Evolutionary conservation across 768 basidiomycete species (phyloP), one percentile per base, ranked within the genome.

Genomic region (Botryobasidium botryosum): DNA sequence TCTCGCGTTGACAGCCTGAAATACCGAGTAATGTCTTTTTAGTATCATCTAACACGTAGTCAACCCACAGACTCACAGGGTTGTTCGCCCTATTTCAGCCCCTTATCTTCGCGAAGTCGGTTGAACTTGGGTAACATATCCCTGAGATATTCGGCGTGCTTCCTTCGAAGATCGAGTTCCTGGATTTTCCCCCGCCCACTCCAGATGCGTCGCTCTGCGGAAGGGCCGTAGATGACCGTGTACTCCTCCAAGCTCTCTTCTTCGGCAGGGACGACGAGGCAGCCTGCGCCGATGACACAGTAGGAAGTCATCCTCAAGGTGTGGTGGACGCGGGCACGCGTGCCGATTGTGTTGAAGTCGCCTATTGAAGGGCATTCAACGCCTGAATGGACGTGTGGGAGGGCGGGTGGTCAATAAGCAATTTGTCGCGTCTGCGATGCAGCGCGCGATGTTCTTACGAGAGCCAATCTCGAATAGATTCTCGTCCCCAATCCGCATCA

Each of bases 391-490:
- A 33, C 45, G 35, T 17, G 20, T 21, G 33, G 26, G 28, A 29
- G 35, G 25, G n/a, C 8, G 39, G 23, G 17, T 26, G 20, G 25
- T 29, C 8, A 38, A 21, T 13, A 12, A 20, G 37, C 12, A 29
- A 10, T 15, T 27, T n/a, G n/a, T n/a, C n/a, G n/a, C n/a, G n/a
- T n/a, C n/a, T n/a, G 13, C 10, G 20, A 39, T 39, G 12, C 23
- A 39, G 23, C 8, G 23, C 25, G 8, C 29, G 6, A 1, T 6
- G 31, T 15, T 75, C 84, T 50, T 56, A 92, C 92, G 79, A 60
- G 80, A 86, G 18, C 83, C 85, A 43, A 94, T 86, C 63, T 94
- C 87, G 55, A 99, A 92, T 47, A 90, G 65, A 59, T 96, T 96
- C 49, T 84, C 77, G 58, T 92, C 79, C 4, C 92, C 92, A 39